Conservation (phyloP, 345 rosid species). For the Aquilaria yunnanensis region DNA sequence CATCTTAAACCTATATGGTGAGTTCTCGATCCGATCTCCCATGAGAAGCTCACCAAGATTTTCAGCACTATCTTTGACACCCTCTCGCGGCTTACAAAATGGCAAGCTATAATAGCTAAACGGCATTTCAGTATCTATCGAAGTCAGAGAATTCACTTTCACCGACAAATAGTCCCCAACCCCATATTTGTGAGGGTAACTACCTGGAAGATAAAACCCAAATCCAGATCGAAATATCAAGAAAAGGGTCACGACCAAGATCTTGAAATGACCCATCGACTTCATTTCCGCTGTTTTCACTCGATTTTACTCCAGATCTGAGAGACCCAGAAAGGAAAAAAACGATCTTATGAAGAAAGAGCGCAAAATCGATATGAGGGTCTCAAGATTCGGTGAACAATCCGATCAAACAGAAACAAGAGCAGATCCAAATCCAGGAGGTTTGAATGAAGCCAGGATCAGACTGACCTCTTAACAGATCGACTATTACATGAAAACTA, state of each 20-base stretch:
- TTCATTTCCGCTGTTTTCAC: constrained; percentile 20
- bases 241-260: constrained; percentile 39
- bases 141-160: constrained; percentile 73
- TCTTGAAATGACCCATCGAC: constrained; percentile 25
- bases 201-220: constrained; percentile 64
- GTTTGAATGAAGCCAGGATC: too few relatives aligned
- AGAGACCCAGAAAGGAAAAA: constrained; percentile 31
- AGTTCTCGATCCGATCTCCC: constrained; percentile 78
- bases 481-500: too few relatives aligned
- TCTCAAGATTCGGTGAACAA: too few relatives aligned
- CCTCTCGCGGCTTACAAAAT: constrained; percentile 51
- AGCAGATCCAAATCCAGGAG: too few relatives aligned
- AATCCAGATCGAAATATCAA: constrained; percentile 28
- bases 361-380: too few relatives aligned
- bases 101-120: constrained; percentile 71
- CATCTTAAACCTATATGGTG: constrained; percentile 61
- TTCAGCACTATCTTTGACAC: constrained; percentile 70
- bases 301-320: constrained; percentile 35
- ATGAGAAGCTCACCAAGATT: constrained; percentile 69
- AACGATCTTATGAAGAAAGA: background rate
- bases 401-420: too few relatives aligned
- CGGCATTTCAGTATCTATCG: constrained; percentile 69
- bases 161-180: constrained; percentile 41
- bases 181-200: constrained; percentile 50
- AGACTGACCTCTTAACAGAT: too few relatives aligned